Conservation (phyloP, 768 basidiomycete genomes). For the Lactarius indigo region DNA sequence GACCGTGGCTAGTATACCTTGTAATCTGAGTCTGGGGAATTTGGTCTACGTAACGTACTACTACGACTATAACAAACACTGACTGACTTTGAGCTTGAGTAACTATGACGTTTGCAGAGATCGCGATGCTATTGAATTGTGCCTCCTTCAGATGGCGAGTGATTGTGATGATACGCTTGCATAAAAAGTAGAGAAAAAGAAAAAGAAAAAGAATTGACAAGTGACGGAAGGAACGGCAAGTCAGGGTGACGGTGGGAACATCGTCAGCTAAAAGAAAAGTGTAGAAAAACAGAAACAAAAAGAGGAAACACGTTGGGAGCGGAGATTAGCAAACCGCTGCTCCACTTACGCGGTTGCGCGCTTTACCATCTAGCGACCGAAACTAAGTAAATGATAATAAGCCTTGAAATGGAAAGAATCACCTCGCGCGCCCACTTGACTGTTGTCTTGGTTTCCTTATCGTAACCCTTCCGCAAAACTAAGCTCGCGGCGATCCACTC, state of each 20-base stretch:
- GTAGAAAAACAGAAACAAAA: background rate
- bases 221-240: slow-evolving; percentile 36
- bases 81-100: slow-evolving; percentile 17
- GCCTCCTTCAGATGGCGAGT: slow-evolving; percentile 71
- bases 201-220: slow-evolving; percentile 32
- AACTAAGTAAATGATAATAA: background rate
- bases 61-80: slow-evolving; percentile 18
- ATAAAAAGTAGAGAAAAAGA: slow-evolving; percentile 27
- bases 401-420: slow-evolving; percentile 12
- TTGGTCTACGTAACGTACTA: slow-evolving; percentile 23
- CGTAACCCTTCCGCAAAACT: slow-evolving; percentile 69
- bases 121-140: slow-evolving; percentile 36
- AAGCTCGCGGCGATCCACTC: slow-evolving; percentile 78
- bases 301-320: background rate
- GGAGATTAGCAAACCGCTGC: background rate
- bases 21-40: slow-evolving; percentile 12
- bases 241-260: slow-evolving; percentile 25
- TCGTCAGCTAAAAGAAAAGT: slow-evolving; percentile 9
- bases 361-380: slow-evolving; percentile 62
- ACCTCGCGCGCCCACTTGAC: slow-evolving; percentile 95
- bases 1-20: slow-evolving; percentile 24
- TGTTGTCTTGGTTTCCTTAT: slow-evolving; percentile 79
- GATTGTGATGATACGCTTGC: slow-evolving; percentile 27
- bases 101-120: slow-evolving; percentile 26
- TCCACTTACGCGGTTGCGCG: slow-evolving; percentile 49